Evolutionary conservation across 768 basidiomycete species (phyloP).

Genomic region (Suillus subluteus): DNA sequence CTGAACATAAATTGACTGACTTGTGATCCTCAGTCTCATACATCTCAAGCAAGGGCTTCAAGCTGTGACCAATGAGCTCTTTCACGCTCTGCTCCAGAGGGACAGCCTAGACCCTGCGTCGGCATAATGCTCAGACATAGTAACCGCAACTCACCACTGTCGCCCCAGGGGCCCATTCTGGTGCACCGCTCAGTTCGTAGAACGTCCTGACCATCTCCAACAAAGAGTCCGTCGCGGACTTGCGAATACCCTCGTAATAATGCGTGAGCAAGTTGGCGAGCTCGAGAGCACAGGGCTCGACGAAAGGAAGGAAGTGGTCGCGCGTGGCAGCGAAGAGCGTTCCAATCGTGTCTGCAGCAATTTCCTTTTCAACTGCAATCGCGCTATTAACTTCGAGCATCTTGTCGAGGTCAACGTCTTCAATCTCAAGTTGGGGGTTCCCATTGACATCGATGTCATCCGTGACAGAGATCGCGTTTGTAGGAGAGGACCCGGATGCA

Average conservation of each 20-base stretch:
- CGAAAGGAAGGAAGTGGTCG: conserved; percentile 85
- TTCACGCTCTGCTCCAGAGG: conserved; percentile 71
- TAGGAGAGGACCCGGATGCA: conserved; percentile 73
- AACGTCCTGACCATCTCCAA: conserved; percentile 89
- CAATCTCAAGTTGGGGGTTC: conserved; percentile 64
- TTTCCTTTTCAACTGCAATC: conserved; percentile 98
- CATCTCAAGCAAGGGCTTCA: conserved; percentile 81
- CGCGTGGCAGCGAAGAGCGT: conserved; percentile 84
- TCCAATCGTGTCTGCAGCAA: conserved; percentile 95
- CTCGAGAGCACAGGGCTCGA: conserved; percentile 80
- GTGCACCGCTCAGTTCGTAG: conserved; percentile 83
- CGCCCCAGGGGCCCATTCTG: conserved; percentile 82
- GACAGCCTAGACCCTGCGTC: conserved; percentile 34
- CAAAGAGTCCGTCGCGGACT: conserved; percentile 86
- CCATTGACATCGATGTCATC: conserved; percentile 59
- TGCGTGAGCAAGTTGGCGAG: conserved; percentile 82
- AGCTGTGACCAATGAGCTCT: conserved; percentile 74
- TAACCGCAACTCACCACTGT: conserved; percentile 51
- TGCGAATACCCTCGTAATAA: conserved; percentile 98
- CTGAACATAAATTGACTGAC: conserved; percentile 53
- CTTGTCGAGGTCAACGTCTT: conserved; percentile 84
- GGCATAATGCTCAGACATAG: conserved; percentile 12
- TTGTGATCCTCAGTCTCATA: conserved; percentile 97
- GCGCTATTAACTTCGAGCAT: conserved; percentile 93
- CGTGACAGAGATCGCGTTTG: conserved; percentile 67